These are phyloP conservation scores for Phialocephala subalpina DNA, from an alignment of 2,329 filamentous ascomycete species.

Conservation along the genomic window DNA sequence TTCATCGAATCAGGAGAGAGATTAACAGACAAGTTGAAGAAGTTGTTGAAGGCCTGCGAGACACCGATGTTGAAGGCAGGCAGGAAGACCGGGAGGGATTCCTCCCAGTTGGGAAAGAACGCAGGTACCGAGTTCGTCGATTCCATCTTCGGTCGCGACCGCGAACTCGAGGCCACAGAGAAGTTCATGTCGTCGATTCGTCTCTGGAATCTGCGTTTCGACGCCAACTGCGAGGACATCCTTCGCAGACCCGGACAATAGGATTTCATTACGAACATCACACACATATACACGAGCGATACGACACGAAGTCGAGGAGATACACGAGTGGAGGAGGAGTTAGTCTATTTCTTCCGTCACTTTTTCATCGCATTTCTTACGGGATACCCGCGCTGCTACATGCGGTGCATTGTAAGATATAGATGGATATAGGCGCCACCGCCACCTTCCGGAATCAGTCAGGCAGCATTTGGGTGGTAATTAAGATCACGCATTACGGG, in stretches of 20 bases:
- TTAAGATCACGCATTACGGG: slow-evolving; percentile 2
- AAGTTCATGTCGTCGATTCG: slow-evolving; percentile 78
- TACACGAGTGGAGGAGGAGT: slow-evolving; percentile 7
- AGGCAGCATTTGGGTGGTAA: slow-evolving; percentile 11
- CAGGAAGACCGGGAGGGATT: slow-evolving; percentile 73
- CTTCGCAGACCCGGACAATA: slow-evolving; percentile 62
- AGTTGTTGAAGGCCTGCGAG: slow-evolving; percentile 90
- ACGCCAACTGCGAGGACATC: slow-evolving; percentile 94
- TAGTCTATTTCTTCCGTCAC: slow-evolving; percentile 10
- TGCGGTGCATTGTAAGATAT: slow-evolving; percentile 5
- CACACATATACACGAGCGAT: slow-evolving; percentile 3
- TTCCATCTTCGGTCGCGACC: slow-evolving; percentile 91
- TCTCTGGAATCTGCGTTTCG: slow-evolving; percentile 88
- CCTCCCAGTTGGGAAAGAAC: slow-evolving; percentile 84
- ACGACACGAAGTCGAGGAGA: not conserved
- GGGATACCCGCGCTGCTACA: slow-evolving; percentile 1
- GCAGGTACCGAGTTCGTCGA: slow-evolving; percentile 96
- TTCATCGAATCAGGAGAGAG: slow-evolving; percentile 91
- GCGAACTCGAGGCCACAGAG: slow-evolving; percentile 89
- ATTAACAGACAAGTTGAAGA: slow-evolving; percentile 84
- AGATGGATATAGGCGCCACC: slow-evolving; percentile 7
- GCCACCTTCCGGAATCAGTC: not conserved
- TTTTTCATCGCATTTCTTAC: slow-evolving; percentile 5
- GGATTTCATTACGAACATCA: slow-evolving; percentile 10
- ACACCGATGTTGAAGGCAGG: slow-evolving; percentile 92